Evolutionary conservation across 331 rosid species (phyloP), one percentile per base, ranked within the genome.

Genomic region (Malus hybrid): DNA sequence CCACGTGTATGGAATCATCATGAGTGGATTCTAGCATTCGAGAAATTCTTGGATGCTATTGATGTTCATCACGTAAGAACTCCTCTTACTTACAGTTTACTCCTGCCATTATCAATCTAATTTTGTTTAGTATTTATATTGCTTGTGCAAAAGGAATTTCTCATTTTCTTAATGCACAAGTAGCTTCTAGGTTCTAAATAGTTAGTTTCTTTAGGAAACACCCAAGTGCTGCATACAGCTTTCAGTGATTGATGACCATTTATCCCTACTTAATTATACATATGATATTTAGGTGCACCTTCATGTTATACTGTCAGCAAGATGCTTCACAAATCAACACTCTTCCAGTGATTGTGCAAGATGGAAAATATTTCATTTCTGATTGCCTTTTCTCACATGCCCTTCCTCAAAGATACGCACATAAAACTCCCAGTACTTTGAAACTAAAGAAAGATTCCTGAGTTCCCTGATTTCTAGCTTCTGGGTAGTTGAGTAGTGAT

Each of bases 31-130:
- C 97, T 85, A 83, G 92, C 96, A 70, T 95, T 95, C 83, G 99
- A 95, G 76, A 95, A 95, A 83, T 95, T 95, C 86, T 87, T 95
- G 91, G 99, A 95, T 92, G 93, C 97, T 70, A 95, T 95, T n/a
- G 96, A 92, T 77, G 99, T 95, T 76, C 99, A 95, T 84, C 98
- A 88, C 78, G 99, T 95, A 87, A 85, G 88, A 70, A 77, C 76
- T 71, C 69, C 71, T 50, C 69, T 55, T 13, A 20, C 26, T 15
- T 42, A 55, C 57, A 14, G 57, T 7, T 39, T 9, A 39, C 52
- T 36, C 42, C 10, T 73, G 39, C 57, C 34, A 22, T 24, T 34
- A 19, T 71, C 53, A 71, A 15, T 33, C 1, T 33, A 33, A 15
- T 20, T 19, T 52, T 57, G 32, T 13, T 57, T 26, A 18, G 13